phyloP scores from a whole-genome alignment of 177 flowering plant species.

The Telopea speciosissima region DNA sequence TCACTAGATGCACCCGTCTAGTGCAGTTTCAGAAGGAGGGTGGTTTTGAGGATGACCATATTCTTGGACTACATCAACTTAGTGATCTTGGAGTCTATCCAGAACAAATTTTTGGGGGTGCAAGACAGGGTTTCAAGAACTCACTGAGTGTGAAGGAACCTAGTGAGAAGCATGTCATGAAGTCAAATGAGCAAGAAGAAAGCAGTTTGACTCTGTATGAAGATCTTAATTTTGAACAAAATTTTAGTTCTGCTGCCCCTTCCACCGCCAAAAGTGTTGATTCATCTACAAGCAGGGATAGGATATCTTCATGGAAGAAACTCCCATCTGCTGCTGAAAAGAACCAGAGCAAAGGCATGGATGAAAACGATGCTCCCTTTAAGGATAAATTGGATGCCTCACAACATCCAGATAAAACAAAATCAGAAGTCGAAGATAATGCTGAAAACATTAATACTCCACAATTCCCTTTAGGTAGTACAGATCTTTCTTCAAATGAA shows the following conservation, averaged over 20 bases:
- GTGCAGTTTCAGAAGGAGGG: conserved; percentile 93
- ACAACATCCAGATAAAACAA: conserved; percentile 29
- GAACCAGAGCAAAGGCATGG: conserved; percentile 44
- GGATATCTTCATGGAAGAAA: conserved; percentile 96
- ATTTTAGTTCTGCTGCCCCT: conserved; percentile 25
- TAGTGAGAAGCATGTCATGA: conserved; percentile 31
- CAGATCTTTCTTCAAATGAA: conserved; percentile 28
- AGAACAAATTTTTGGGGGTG: conserved; percentile 34
- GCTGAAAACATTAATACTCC: conserved; percentile 31
- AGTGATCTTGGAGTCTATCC: conserved; percentile 92
- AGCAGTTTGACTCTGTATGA: conserved; percentile 22
- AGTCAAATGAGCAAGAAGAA: conserved; percentile 29
- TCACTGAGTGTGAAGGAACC: conserved; percentile 28
- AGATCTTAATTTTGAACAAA: conserved; percentile 26
- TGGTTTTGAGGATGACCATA: conserved; percentile 70
- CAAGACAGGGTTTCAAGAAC: conserved; percentile 24
- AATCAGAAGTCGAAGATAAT: conserved; percentile 17
- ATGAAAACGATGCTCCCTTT: conserved; percentile 32
- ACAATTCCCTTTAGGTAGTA: conserved; percentile 24
- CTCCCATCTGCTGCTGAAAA: conserved; percentile 76
- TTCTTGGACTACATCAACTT: conserved; percentile 71
- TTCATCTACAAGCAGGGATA: conserved; percentile 59
- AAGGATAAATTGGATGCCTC: conserved; percentile 31
- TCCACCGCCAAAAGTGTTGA: conserved; percentile 61
- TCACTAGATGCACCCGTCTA: conserved; percentile 87